Percentiles rank a stretch among this genome's conserved stretches.
These are phyloP conservation scores for Areca catechu DNA, from an alignment of 176 grass and related monocot species.

Conservation along the genomic window DNA sequence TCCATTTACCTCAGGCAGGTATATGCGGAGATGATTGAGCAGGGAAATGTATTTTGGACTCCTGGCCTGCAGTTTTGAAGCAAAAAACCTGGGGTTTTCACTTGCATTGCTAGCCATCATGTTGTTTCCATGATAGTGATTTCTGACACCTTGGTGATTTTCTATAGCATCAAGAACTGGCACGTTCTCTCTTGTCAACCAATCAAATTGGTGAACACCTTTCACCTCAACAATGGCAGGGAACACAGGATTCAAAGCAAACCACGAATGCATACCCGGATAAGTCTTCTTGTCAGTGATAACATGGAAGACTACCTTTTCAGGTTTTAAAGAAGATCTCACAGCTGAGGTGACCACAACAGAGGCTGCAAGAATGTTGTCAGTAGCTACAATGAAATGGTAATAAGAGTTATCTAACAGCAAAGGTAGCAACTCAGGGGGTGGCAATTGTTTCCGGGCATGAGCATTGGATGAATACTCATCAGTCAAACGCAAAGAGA, in stretches of 20 bases:
- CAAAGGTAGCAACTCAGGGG: constrained; percentile 76
- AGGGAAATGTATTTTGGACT: constrained; percentile 87
- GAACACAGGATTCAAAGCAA: constrained; percentile 78
- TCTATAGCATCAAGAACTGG: constrained; percentile 93
- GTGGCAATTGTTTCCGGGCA: constrained; percentile 82
- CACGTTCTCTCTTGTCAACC: constrained; percentile 92
- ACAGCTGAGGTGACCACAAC: constrained; percentile 80
- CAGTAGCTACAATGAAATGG: constrained; percentile 85
- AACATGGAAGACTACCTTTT: constrained; percentile 83
- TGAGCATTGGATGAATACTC: constrained; percentile 98
- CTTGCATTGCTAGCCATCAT: constrained; percentile 39
- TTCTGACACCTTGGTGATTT: constrained; percentile 61
- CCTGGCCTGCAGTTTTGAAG: constrained; percentile 82
- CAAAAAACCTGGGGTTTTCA: constrained; percentile 75
- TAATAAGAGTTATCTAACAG: constrained; percentile 68
- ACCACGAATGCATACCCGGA: constrained; percentile 98
- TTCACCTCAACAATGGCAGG: constrained; percentile 83
- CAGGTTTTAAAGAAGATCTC: constrained; percentile 69
- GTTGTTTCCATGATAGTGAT: constrained; percentile 59
- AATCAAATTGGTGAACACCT: constrained; percentile 93
- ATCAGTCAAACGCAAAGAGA: constrained; percentile 86
- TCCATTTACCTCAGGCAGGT: constrained; percentile 84
- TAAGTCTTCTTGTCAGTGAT: constrained; percentile 99
- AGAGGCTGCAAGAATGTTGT: constrained; percentile 97
- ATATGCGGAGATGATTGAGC: constrained; percentile 95